Evolutionary conservation across 495 filamentous ascomycete genomes (phyloP), one percentile per base, ranked within the genome.

Genomic region (Aspergillus sclerotiicarbonarius): DNA sequence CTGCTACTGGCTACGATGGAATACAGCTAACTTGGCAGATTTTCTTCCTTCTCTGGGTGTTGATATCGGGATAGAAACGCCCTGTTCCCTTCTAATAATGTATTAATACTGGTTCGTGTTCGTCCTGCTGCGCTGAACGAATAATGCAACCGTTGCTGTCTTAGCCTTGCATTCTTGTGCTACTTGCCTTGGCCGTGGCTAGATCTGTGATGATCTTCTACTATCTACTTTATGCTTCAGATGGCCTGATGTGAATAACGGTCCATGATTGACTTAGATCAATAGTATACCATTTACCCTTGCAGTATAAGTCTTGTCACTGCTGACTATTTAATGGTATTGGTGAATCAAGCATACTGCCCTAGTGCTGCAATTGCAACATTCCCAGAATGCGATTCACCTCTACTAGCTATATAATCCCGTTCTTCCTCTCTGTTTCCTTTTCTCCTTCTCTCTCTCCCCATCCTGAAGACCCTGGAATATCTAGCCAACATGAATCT

Each of bases 11-110:
- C 66, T 10, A 32, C 35, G 31, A 12, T 37, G 21, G 12, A 8
- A 12, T 41, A 5, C 2, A 25, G 25, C 25, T 25, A 5, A 25
- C 25, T 25, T 2, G 25, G 25, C 7, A 80, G 75, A 78, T 79
- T 65, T 81, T 84, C 68, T 84, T 84, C 74, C 73, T 84, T 66
- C 68, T 84, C 45, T 84, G 81, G 82, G 82, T 84, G 37, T 71
- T 84, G 65, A 76, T 83, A 65, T 81, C 80, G 41, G 77, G 79
- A 71, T 82, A 72, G 65, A 71, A 53, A 62, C 47, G 56, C 64
- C 54, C 50, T 18, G 41, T 49, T 48, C 39, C 31, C 19, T 58
- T 44, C 41, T 70, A 65, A 50, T 72, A 70, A 58, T 76, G 73
- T 76, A 76, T 70, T 68, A 75, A 70, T 75, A 75, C 20, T 45